Conservation (phyloP, 495 filamentous ascomycete species). For the Evansstolkia leycettana region DNA sequence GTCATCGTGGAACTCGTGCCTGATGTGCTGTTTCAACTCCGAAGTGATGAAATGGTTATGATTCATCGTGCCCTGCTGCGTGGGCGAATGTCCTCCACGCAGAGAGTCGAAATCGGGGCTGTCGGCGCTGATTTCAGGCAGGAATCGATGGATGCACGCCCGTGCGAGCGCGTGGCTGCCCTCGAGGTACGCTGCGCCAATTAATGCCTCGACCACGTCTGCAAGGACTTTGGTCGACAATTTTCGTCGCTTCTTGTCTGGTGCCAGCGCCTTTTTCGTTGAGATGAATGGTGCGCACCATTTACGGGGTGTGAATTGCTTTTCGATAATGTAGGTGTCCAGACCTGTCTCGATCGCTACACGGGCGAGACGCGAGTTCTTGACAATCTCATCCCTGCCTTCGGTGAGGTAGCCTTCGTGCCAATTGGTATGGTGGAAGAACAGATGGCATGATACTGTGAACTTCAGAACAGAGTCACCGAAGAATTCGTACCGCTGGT, state of each 20-base stretch:
- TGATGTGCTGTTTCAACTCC: constrained; percentile 8
- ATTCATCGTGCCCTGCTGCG: too few relatives aligned
- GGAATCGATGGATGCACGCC: constrained; percentile 49
- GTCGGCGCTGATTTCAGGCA: constrained; percentile 40
- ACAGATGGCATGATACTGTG: constrained; percentile 52
- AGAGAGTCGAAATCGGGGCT: constrained; percentile 12
- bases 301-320: constrained; percentile 51
- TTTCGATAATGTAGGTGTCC: constrained; percentile 61
- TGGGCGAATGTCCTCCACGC: constrained; percentile 2
- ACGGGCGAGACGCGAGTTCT: constrained; percentile 55
- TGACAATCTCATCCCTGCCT: constrained; percentile 55
- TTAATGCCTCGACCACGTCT: constrained; percentile 79
- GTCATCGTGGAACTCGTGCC: constrained; percentile 58
- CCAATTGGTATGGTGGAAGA: constrained; percentile 53
- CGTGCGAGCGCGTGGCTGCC: constrained; percentile 53
- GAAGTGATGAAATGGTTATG: constrained; percentile 4
- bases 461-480: constrained; percentile 83
- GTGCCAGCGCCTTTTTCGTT: constrained; percentile 13
- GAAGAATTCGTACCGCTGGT: constrained; percentile 81
- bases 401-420: constrained; percentile 69
- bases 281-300: constrained; percentile 59
- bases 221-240: constrained; percentile 74
- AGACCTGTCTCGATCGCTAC: constrained; percentile 53
- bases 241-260: constrained; percentile 17
- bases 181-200: constrained; percentile 65